These are phyloP conservation scores for Podospora tetraspora DNA, from an alignment of 495 filamentous ascomycete species.

Conservation along the genomic window DNA sequence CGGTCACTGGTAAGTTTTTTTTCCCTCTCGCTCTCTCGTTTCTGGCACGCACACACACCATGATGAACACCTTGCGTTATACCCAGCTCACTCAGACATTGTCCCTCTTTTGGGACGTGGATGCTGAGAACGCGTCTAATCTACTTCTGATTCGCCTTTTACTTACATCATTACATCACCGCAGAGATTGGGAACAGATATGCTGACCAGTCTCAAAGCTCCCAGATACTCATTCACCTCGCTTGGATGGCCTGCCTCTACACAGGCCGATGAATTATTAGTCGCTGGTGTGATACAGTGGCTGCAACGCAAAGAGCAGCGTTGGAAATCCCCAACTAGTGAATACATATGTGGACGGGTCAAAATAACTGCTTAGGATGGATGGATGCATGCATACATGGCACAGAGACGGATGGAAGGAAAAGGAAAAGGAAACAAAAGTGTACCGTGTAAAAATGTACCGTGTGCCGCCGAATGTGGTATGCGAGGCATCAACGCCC, in stretches of 20 bases:
- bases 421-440: background rate
- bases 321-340: background rate
- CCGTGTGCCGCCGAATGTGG: background rate
- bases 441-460: background rate
- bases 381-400: background rate
- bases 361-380: background rate
- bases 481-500: background rate
- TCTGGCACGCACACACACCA: constrained; percentile 31
- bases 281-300: background rate
- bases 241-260: background rate
- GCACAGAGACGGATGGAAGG: background rate
- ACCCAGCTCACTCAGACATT: constrained; percentile 98
- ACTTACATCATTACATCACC: background rate
- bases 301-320: background rate
- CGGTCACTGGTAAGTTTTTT: background rate
- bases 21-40: background rate
- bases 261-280: background rate
- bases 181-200: background rate
- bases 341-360: background rate
- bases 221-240: background rate
- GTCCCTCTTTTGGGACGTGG: constrained; percentile 51
- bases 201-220: background rate
- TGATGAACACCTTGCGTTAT: constrained; percentile 90
- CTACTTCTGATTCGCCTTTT: constrained; percentile 25
- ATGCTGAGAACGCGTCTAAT: constrained; percentile 81